Evolutionary conservation across 371 early-diverging fungal genomes (phyloP), one percentile per base, ranked within the genome.

Genomic region (Mucor mucedo): DNA sequence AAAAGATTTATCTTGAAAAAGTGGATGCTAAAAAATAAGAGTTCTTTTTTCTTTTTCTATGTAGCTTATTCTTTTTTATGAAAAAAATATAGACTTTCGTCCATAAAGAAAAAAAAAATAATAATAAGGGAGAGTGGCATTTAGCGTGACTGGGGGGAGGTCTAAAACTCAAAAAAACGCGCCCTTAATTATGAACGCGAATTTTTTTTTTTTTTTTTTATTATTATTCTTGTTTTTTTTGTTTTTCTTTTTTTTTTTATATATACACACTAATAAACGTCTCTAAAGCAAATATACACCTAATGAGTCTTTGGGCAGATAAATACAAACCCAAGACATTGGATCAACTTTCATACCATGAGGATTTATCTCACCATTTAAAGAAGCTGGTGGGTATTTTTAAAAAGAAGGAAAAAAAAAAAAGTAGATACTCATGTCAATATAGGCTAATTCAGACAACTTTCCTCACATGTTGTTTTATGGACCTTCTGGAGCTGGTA

Each of bases 401-500:
- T 21, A 1, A 21, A 21, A 21, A 21, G 21, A 21, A 21, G 21
- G 21, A 21, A 21, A 1, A 21, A 21, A 21, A 21, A 21, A 1
- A 21, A 21, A 21, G 21, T 21, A 21, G 21, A 35, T 35, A 35
- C 8, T 35, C 35, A 35, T 35, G 21, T 21, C 21, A 21, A 38
- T 6, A 45, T 40, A 94, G 95, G 89, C 93, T 9, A 54, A 77
- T 10, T 84, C 89, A 4, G 89, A 84, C 8, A 95, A 97, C 71
- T 85, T 99, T 58, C 99, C 99, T 35, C 99, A 99, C 68, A 70
- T 99, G 69, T 84, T 99, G 4, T 87, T 99, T 40, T 96, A 96
- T 82, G 99, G 99, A 2, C 96, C 95, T 10, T 83, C 93, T 4
- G 99, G 99, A 27, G 91, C 93, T 2, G 99, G 99, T 10, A 99